Evolutionary conservation across 768 basidiomycete genomes (phyloP).

Genomic region (Sporobolomyces roseus): DNA sequence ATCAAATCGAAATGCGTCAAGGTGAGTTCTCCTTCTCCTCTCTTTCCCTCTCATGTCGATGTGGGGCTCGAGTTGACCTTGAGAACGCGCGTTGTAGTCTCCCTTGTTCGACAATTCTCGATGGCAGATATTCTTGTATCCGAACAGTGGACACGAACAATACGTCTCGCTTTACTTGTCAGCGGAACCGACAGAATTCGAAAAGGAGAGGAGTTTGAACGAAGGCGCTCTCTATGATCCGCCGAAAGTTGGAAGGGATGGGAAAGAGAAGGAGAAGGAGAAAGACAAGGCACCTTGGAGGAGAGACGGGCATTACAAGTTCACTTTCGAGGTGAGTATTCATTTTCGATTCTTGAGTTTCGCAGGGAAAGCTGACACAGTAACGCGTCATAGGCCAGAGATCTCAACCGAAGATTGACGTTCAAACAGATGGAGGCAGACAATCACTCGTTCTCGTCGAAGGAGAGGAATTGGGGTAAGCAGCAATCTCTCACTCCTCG

Average conservation of each 20-base stretch:
- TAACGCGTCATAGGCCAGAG: slow-evolving; percentile 9
- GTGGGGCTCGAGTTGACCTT: neutral
- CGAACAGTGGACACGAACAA: slow-evolving; percentile 41
- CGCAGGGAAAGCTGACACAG: neutral
- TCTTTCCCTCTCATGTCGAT: neutral
- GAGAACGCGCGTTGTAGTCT: neutral
- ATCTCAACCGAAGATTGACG: slow-evolving; percentile 10
- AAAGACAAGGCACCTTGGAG: slow-evolving; percentile 34
- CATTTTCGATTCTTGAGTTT: neutral
- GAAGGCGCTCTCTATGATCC: slow-evolving; percentile 6
- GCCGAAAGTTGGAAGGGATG: neutral
- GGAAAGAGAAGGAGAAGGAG: slow-evolving; percentile 17
- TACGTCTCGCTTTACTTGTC: slow-evolving; percentile 44
- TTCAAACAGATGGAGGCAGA: slow-evolving; percentile 49
- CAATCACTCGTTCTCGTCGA: slow-evolving; percentile 35
- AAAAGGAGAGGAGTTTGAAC: slow-evolving; percentile 40
- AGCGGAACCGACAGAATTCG: slow-evolving; percentile 49
- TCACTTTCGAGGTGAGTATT: slow-evolving; percentile 38
- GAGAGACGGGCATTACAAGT: slow-evolving; percentile 35
- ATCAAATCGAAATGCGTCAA: slow-evolving; percentile 48
- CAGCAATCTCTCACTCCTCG: neutral
- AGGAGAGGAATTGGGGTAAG: slow-evolving; percentile 36
- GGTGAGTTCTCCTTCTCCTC: slow-evolving; percentile 24
- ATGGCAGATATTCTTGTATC: slow-evolving; percentile 52
- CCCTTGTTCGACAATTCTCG: slow-evolving; percentile 46